Evolutionary conservation across 1,139 yeast species (phyloP).

Genomic region (Meyerozyma sp.): DNA sequence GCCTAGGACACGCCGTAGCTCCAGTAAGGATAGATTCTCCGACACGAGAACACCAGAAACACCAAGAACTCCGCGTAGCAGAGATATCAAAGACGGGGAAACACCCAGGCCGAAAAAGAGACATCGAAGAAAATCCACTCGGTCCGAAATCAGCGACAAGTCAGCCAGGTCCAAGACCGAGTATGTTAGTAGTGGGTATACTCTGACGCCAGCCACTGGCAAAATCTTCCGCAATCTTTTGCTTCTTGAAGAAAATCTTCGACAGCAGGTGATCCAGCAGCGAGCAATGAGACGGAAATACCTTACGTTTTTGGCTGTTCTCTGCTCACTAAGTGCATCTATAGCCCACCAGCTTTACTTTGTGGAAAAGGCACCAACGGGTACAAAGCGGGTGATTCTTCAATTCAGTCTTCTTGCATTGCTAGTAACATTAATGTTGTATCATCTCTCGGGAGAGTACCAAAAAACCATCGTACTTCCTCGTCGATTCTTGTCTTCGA

Average conservation of each 20-base stretch:
- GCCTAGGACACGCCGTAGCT: background rate
- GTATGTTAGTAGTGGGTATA: slow-evolving; percentile 31
- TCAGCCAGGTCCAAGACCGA: slow-evolving; percentile 13
- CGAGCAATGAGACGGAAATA: slow-evolving; percentile 67
- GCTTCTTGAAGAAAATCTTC: slow-evolving; percentile 76
- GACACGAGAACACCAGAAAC: background rate
- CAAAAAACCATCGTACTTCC: slow-evolving; percentile 80
- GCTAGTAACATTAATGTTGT: slow-evolving; percentile 64
- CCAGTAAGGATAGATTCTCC: background rate
- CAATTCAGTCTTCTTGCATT: slow-evolving; percentile 66
- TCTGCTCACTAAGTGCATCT: slow-evolving; percentile 40
- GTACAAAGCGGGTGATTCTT: slow-evolving; percentile 40
- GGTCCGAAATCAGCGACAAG: slow-evolving; percentile 24
- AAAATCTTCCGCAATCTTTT: slow-evolving; percentile 74
- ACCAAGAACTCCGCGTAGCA: slow-evolving; percentile 3
- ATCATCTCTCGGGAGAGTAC: slow-evolving; percentile 87
- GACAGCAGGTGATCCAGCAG: slow-evolving; percentile 76
- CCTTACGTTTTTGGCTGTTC: slow-evolving; percentile 57
- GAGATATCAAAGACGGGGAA: slow-evolving; percentile 11
- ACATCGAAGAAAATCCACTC: slow-evolving; percentile 25
- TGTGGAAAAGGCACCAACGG: slow-evolving; percentile 17
- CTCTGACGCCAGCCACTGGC: slow-evolving; percentile 55
- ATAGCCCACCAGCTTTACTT: slow-evolving; percentile 38
- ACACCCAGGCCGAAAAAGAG: slow-evolving; percentile 20
- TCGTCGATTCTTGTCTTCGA: slow-evolving; percentile 65